phyloP scores from a whole-genome alignment of 2,329 filamentous ascomycete genomes.

The Aspergillus sp. region DNA sequence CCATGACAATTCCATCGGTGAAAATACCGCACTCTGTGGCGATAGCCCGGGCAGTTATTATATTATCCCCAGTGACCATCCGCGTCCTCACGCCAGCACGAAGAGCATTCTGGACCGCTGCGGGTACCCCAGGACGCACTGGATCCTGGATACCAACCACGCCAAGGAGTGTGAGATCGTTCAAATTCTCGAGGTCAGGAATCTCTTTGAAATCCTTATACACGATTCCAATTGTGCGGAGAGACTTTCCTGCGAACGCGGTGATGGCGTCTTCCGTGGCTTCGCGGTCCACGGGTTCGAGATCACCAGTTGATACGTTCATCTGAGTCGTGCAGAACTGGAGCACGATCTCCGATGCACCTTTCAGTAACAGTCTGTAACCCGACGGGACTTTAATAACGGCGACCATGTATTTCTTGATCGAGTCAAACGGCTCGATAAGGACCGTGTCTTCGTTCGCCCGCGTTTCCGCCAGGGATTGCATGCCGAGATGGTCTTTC shows the following conservation, averaged over 20 bases:
- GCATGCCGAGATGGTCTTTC: slow-evolving; percentile 64
- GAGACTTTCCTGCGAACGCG: slow-evolving; percentile 73
- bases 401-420: slow-evolving; percentile 68
- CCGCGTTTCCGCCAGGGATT: slow-evolving; percentile 61
- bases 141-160: slow-evolving; percentile 82
- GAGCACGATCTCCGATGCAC: slow-evolving; percentile 53
- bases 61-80: slow-evolving; percentile 85
- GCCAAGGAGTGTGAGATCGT: slow-evolving; percentile 57
- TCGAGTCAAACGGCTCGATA: slow-evolving; percentile 61
- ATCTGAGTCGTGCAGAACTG: too few species aligned
- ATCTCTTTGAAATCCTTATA: slow-evolving; percentile 82
- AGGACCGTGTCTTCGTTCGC: slow-evolving; percentile 59
- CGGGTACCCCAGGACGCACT: slow-evolving; percentile 69
- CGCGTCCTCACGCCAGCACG: slow-evolving; percentile 75
- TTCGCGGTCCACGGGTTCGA: too few species aligned
- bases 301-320: too few species aligned
- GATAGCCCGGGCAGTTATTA: slow-evolving; percentile 75
- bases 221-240: slow-evolving; percentile 80
- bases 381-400: slow-evolving; percentile 53
- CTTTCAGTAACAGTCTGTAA: slow-evolving; percentile 58
- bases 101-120: slow-evolving; percentile 72
- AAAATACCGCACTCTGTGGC: slow-evolving; percentile 79
- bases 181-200: slow-evolving; percentile 60
- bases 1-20: slow-evolving; percentile 67
- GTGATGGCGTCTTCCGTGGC: slow-evolving; percentile 62